These are phyloP conservation scores for Yueomyces sp. DNA, from an alignment of 1,139 yeast genomes.

Conservation along the genomic window DNA sequence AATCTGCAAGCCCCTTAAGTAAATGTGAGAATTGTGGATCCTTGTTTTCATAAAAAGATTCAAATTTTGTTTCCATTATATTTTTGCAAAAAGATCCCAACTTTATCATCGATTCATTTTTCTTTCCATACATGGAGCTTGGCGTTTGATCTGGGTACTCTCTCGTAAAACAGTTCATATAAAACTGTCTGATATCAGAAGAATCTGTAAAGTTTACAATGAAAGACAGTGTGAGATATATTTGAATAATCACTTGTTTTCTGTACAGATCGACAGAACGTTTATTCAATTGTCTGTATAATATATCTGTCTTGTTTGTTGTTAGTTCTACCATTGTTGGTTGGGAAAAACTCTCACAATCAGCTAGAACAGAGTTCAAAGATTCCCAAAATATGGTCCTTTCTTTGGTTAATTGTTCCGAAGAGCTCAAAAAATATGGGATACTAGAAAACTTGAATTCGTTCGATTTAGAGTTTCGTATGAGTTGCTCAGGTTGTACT, in stretches of 20 bases:
- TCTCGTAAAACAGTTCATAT: constrained; percentile 12
- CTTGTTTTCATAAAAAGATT: constrained; percentile 13
- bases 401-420: too few relatives aligned
- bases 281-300: constrained; percentile 14
- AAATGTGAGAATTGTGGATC: constrained; percentile 14
- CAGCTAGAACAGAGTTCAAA: too few relatives aligned
- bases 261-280: constrained; percentile 16
- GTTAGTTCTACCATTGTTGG: constrained; percentile 17
- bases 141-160: constrained; percentile 8
- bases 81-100: constrained; percentile 8
- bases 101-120: constrained; percentile 8
- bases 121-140: constrained; percentile 8
- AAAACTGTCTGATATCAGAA: constrained; percentile 11
- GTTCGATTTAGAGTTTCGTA: too few relatives aligned
- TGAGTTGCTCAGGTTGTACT: background rate
- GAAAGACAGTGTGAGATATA: constrained; percentile 11
- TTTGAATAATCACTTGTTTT: constrained; percentile 18
- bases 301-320: constrained; percentile 7
- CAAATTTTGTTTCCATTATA: constrained; percentile 11
- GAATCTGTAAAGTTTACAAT: constrained; percentile 12
- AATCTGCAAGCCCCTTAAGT: constrained; percentile 5
- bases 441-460: too few relatives aligned
- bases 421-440: too few relatives aligned
- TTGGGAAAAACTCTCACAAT: background rate
- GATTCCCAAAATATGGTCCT: too few relatives aligned